Base-by-base conservation (phyloP, 495 filamentous ascomycete genomes). In the Penicillium desertorum region DNA sequence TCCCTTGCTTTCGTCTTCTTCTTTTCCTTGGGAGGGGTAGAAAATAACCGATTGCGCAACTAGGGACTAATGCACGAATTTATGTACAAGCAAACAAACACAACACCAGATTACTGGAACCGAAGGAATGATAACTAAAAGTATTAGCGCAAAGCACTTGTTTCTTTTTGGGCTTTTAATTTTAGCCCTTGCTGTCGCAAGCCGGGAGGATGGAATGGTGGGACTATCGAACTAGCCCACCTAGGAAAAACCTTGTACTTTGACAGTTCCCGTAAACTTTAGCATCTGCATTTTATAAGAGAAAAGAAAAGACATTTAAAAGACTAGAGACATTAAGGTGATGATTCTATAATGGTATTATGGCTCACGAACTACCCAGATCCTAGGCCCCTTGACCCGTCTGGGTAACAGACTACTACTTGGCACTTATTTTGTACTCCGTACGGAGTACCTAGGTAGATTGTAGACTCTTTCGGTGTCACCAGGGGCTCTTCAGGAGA, bases 81-180 rank as follows among this genome's bases (percentile, higher is more conserved):
- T 58, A 47, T 53, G 23, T 48, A 59, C 48, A 47, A 51, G 32
- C 32, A 43, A 22, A 48, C 32, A 47, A 57, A 57, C 25, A n/a
- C 45, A 39, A 34, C 47, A 52, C 29, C 45, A 42, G 27, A 27
- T 29, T n/a, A 17, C 10, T 27, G 37, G 37, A 20, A 29, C 44
- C 37, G 20, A 34, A 45, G 49, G 47, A 27, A 37, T 20, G 50
- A 27, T 12, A 44, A 12, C 27, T 23, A 32, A 37, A 44, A 48
- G 36, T 1, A 19, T 36, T 34, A 55, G 30, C 16, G 22, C n/a
- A 17, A 12, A 46, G 30, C 20, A 23, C 6, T 27, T 36, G 14
- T 17, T 27, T 9, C 20, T 23, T 14, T 27, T 45, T 20, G 16
- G 16, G 5, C 1, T 37, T 50, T n/a, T 25, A 36, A 23, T 50